These are phyloP conservation scores for Cutaneotrichosporon mucoides DNA, from an alignment of 1,284 basidiomycete species.

Conservation along the genomic window DNA sequence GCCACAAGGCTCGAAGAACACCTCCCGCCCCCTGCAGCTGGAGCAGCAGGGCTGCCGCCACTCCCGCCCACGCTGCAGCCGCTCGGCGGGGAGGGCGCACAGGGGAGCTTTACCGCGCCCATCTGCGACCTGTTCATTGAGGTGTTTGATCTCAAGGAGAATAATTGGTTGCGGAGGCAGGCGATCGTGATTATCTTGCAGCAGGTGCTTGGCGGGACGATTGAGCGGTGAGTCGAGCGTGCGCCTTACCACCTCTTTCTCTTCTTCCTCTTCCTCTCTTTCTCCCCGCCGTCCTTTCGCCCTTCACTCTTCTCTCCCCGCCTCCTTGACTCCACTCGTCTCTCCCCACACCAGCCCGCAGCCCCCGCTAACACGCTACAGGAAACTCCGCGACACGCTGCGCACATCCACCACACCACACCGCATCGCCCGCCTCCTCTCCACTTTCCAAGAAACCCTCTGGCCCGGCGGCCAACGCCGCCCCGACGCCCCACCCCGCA, in stretches of 20 bases:
- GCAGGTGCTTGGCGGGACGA: slow-evolving; percentile 89
- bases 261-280: no score
- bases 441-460: slow-evolving; percentile 63
- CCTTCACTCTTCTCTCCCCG: no score
- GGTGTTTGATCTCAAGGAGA: slow-evolving; percentile 89
- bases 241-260: neutral
- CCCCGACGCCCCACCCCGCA: slow-evolving; percentile 60
- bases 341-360: no score
- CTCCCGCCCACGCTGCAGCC: slow-evolving; percentile 59
- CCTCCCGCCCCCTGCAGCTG: slow-evolving; percentile 41
- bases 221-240: slow-evolving; percentile 59
- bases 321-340: no score
- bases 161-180: slow-evolving; percentile 92
- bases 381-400: slow-evolving; percentile 69
- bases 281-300: no score
- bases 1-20: slow-evolving; percentile 25
- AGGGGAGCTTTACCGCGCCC: slow-evolving; percentile 77
- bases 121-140: slow-evolving; percentile 91
- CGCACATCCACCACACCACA: slow-evolving; percentile 62
- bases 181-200: slow-evolving; percentile 94
- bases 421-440: slow-evolving; percentile 64
- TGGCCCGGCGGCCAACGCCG: slow-evolving; percentile 80
- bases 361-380: neutral
- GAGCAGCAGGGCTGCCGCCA: slow-evolving; percentile 29
- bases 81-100: slow-evolving; percentile 73